A percentile compares a stretch with the other conserved stretches of the same genome.
phyloP scores from a whole-genome alignment of 164 flowering plant species.

The Cinnamomum micranthum region DNA sequence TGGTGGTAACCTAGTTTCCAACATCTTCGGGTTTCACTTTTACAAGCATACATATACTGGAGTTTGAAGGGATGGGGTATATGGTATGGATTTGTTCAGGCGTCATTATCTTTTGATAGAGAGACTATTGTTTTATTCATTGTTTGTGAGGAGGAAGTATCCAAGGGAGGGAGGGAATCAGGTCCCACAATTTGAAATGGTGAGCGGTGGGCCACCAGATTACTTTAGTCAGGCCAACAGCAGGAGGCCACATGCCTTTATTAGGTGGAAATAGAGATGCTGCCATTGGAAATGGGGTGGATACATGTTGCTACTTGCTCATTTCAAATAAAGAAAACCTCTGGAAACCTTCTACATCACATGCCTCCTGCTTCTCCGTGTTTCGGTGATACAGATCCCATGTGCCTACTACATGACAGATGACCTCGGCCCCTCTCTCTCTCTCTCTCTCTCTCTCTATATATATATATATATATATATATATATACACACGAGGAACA shows the following conservation, averaged over 20 bases:
- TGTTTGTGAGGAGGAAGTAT: not conserved
- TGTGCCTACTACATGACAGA: not conserved
- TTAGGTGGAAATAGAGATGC: slow-evolving; percentile 14
- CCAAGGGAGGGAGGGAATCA: not conserved
- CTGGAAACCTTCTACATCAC: slow-evolving; percentile 6
- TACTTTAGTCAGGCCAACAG: slow-evolving; percentile 15
- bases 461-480: too few relatives aligned
- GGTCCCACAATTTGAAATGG: slow-evolving; percentile 3
- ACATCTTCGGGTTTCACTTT: too few relatives aligned
- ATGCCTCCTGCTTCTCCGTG: not conserved
- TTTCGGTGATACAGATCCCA: not conserved
- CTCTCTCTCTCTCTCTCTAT: too few relatives aligned
- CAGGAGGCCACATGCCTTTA: slow-evolving; percentile 13
- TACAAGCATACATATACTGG: too few relatives aligned
- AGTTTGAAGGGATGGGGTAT: not conserved
- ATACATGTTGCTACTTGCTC: slow-evolving; percentile 14
- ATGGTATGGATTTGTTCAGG: slow-evolving; percentile 1
- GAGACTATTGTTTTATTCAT: not conserved
- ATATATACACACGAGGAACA: too few relatives aligned
- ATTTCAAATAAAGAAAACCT: slow-evolving; percentile 5
- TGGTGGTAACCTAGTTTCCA: not conserved
- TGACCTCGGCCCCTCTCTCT: too few relatives aligned
- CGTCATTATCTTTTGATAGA: slow-evolving; percentile 6
- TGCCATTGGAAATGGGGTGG: slow-evolving; percentile 7
- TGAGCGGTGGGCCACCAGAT: not conserved